Conservation (phyloP, 2,329 filamentous ascomycete species). For the Metarhizium brunneum region DNA sequence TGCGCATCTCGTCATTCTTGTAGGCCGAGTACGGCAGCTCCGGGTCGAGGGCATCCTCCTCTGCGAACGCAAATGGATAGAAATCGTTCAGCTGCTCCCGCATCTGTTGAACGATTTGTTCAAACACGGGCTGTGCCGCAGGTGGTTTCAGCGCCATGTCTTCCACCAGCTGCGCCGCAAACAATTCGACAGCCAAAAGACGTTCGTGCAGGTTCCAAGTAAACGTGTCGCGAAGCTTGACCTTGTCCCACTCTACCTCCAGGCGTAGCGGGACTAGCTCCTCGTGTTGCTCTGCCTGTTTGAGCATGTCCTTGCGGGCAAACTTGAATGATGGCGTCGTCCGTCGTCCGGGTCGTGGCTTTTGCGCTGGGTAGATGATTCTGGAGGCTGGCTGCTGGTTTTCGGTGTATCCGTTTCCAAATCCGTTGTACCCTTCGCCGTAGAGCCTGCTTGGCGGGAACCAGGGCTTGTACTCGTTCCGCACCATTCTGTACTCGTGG, state of each 20-base stretch:
- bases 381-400: conserved; percentile 49
- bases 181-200: conserved; percentile 67
- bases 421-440: conserved; percentile 76
- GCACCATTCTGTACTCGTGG: conserved; percentile 58
- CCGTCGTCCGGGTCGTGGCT: conserved; percentile 67
- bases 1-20: conserved; percentile 98
- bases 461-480: conserved; percentile 43
- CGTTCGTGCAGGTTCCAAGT: conserved; percentile 98
- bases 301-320: conserved; percentile 67
- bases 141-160: conserved; percentile 76
- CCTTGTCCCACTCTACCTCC: conserved; percentile 91
- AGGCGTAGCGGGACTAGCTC: conserved; percentile 85
- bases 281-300: conserved; percentile 84
- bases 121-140: conserved; percentile 52
- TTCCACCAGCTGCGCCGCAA: conserved; percentile 83
- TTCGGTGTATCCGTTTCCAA: conserved; percentile 80
- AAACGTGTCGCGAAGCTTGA: conserved; percentile 92
- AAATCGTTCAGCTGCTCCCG: conserved; percentile 88
- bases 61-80: conserved; percentile 82
- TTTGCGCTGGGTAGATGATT: conserved; percentile 71
- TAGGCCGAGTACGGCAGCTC: conserved; percentile 86
- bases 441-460: conserved; percentile 51
- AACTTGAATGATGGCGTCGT: conserved; percentile 66
- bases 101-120: conserved; percentile 59
- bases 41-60: conserved; percentile 84